phyloP scores from a whole-genome alignment of 2,329 filamentous ascomycete genomes.

The Fusarium hostae region DNA sequence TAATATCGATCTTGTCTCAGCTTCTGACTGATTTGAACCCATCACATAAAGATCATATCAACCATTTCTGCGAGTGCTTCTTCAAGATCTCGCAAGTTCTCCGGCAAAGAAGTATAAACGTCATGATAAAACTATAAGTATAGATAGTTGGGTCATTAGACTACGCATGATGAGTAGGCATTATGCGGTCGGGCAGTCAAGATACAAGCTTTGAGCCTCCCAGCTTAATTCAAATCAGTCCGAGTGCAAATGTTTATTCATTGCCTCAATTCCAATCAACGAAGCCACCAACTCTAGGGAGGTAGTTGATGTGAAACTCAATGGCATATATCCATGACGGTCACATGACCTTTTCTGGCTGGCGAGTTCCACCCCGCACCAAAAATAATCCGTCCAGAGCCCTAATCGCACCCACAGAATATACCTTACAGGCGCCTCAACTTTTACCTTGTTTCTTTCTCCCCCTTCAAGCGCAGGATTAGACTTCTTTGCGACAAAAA shows the following conservation, averaged over 20 bases:
- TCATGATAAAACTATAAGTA: not conserved
- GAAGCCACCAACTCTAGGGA: not conserved
- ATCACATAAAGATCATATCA: not conserved
- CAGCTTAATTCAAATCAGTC: not conserved
- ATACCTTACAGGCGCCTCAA: conserved; percentile 13
- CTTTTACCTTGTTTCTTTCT: conserved; percentile 20
- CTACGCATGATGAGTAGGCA: not conserved
- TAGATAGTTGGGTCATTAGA: not conserved
- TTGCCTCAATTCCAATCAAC: not conserved
- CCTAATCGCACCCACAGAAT: conserved; percentile 48
- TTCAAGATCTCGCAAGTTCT: not conserved
- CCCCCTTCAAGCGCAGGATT: conserved; percentile 78
- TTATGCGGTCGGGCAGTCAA: not conserved
- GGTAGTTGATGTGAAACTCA: not conserved
- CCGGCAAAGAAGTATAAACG: not conserved
- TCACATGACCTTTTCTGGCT: conserved; percentile 5
- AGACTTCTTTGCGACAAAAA: conserved; percentile 69
- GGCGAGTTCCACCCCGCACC: not conserved
- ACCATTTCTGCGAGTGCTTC: not conserved
- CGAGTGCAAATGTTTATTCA: not conserved
- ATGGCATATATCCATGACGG: not conserved
- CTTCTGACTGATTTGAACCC: not conserved
- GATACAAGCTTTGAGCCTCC: not conserved
- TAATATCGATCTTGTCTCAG: not conserved
- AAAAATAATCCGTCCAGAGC: conserved; percentile 37